phyloP scores from a whole-genome alignment of 192 early-diverging fungal species.

The Dissophora globulifera region DNA sequence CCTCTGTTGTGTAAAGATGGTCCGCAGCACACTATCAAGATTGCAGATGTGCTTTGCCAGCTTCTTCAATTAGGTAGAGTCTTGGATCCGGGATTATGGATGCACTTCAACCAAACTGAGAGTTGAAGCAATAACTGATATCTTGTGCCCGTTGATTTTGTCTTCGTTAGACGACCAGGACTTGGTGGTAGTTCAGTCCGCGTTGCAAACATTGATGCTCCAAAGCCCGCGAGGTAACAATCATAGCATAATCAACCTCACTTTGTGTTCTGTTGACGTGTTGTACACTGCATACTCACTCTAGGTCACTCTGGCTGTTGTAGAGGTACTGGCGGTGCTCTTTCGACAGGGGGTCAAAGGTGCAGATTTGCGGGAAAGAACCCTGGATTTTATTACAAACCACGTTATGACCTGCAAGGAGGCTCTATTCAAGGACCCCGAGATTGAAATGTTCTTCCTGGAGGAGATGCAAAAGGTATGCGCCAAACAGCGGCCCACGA shows the following conservation, averaged over 20 bases:
- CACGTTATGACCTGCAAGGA: constrained; percentile 25
- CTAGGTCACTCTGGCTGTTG: not conserved
- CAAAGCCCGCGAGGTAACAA: constrained; percentile 42
- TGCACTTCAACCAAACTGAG: not conserved
- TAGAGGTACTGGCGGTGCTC: constrained; percentile 47
- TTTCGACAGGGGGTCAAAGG: constrained; percentile 48
- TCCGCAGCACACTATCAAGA: constrained; percentile 47
- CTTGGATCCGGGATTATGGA: no score
- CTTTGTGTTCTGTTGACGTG: no score
- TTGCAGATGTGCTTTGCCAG: constrained; percentile 51
- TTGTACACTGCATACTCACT: no score
- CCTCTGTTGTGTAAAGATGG: constrained; percentile 44
- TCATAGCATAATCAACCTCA: not conserved
- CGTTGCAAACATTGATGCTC: constrained; percentile 31
- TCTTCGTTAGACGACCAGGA: constrained; percentile 35
- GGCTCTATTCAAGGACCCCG: constrained; percentile 27
- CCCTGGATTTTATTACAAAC: constrained; percentile 38
- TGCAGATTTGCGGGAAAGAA: constrained; percentile 22
- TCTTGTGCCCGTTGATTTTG: no score
- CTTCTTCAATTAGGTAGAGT: constrained; percentile 51
- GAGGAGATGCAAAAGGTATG: constrained; percentile 45
- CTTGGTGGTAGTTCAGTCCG: constrained; percentile 30
- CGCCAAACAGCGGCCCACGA: no score
- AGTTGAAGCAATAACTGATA: no score
- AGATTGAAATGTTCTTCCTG: constrained; percentile 37